phyloP scores from a whole-genome alignment of 2,329 filamentous ascomycete species.

The Gnomoniopsis smithogilvyi region DNA sequence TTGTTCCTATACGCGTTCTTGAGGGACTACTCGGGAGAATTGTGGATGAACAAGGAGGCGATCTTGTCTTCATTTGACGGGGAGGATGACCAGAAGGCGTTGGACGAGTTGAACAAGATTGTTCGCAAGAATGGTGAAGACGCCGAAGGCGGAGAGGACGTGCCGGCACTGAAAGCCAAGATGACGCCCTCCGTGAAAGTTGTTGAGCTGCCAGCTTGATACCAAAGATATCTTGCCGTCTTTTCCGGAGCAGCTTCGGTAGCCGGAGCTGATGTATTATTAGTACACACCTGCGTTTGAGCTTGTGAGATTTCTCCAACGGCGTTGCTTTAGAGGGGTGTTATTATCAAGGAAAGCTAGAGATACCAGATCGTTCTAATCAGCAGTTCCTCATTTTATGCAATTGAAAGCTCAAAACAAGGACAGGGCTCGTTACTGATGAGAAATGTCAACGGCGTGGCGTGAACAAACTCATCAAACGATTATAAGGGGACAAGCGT shows the following conservation, averaged over 20 bases:
- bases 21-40: slow-evolving; percentile 17
- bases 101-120: slow-evolving; percentile 2
- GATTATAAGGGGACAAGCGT: too few relatives aligned
- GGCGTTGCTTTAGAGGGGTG: background rate
- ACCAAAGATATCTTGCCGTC: background rate
- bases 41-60: slow-evolving; percentile 19
- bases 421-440: background rate
- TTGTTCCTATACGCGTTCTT: slow-evolving; percentile 15
- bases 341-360: background rate
- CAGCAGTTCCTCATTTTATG: background rate
- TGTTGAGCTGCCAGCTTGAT: background rate
- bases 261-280: background rate
- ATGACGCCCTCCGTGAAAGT: background rate
- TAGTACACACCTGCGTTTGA: background rate
- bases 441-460: too few relatives aligned
- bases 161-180: background rate
- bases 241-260: background rate
- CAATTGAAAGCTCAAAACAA: background rate
- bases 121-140: background rate
- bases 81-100: slow-evolving; percentile 14
- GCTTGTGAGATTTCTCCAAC: background rate
- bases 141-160: background rate
- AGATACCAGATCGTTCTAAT: background rate
- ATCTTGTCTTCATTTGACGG: slow-evolving; percentile 13
- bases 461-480: too few relatives aligned